Evolutionary conservation across 371 early-diverging fungal species (phyloP).

Genomic region (Syncephalastrum sp.): DNA sequence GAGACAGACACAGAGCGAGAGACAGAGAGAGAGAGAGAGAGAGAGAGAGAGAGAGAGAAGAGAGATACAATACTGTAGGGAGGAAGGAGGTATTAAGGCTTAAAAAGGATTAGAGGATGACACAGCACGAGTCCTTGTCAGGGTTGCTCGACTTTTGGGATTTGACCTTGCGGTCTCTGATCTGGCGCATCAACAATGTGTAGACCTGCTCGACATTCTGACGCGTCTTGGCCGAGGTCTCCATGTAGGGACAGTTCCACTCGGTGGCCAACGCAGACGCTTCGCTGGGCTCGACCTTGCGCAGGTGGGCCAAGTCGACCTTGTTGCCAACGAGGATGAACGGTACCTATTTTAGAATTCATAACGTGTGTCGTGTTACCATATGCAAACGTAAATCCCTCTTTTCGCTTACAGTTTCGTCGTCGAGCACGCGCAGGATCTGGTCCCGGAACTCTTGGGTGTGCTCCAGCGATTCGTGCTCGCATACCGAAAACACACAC

Average conservation of each 20-base stretch:
- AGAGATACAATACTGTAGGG: not conserved
- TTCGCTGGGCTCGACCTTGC: constrained; percentile 73
- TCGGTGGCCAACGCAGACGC: constrained; percentile 70
- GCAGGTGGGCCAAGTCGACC: constrained; percentile 70
- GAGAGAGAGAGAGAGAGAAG: not conserved
- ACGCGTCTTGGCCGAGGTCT: constrained; percentile 88
- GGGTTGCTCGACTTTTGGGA: constrained; percentile 47
- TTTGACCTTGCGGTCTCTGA: constrained; percentile 69
- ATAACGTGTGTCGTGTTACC: not conserved
- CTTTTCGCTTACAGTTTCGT: constrained; percentile 60
- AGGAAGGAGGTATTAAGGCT: constrained; percentile 2
- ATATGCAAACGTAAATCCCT: too few relatives aligned
- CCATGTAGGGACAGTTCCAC: constrained; percentile 82
- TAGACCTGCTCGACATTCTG: constrained; percentile 84
- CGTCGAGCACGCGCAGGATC: constrained; percentile 84
- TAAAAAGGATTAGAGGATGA: constrained; percentile 35
- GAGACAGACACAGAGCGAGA: not conserved
- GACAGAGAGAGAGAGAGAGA: constrained; percentile 1
- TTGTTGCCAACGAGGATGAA: constrained; percentile 90
- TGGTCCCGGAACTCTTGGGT: constrained; percentile 89
- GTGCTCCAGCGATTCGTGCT: constrained; percentile 79
- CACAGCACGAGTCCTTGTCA: constrained; percentile 49
- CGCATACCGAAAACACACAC: constrained; percentile 84
- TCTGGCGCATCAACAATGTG: constrained; percentile 72
- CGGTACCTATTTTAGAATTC: constrained; percentile 52